A percentile compares a stretch with the other conserved stretches of the same genome.
Conservation (phyloP, 305 asterid species). For the Fraxinus ornus region DNA sequence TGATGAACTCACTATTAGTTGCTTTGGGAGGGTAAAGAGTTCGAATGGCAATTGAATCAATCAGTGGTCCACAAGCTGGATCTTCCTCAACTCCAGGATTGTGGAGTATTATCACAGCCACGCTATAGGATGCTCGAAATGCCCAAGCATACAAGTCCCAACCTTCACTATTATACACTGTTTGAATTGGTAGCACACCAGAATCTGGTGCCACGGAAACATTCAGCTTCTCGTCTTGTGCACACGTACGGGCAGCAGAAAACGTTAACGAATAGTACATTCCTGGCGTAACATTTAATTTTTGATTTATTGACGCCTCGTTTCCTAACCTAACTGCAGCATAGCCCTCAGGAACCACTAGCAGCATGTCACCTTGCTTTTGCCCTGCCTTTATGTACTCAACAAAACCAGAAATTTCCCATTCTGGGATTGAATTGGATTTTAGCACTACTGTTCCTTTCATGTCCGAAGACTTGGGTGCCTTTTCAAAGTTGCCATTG, state of each 20-base stretch:
- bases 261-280: conserved; percentile 82
- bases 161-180: conserved; percentile 83
- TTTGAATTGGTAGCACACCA: conserved; percentile 82
- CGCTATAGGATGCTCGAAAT: conserved; percentile 39
- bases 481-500: conserved; percentile 81
- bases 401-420: conserved; percentile 74
- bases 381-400: conserved; percentile 96
- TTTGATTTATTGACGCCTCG: conserved; percentile 86
- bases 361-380: conserved; percentile 92
- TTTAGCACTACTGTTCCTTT: conserved; percentile 67
- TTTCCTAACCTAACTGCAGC: conserved; percentile 91
- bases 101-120: conserved; percentile 61
- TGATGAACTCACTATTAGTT: conserved; percentile 53
- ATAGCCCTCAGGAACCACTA: conserved; percentile 87
- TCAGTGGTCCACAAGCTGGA: conserved; percentile 95
- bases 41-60: conserved; percentile 81
- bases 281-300: conserved; percentile 62
- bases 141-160: conserved; percentile 99
- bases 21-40: conserved; percentile 77
- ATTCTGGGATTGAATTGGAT: conserved; percentile 66
- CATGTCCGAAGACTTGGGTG: conserved; percentile 52
- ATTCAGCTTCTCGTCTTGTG: conserved; percentile 84
- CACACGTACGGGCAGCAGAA: conserved; percentile 92
- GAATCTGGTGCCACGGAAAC: conserved; percentile 79
- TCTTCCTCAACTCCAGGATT: conserved; percentile 93